phyloP scores from a whole-genome alignment of 805 yeast genomes.

The Saccharomyces cerevisiae region DNA sequence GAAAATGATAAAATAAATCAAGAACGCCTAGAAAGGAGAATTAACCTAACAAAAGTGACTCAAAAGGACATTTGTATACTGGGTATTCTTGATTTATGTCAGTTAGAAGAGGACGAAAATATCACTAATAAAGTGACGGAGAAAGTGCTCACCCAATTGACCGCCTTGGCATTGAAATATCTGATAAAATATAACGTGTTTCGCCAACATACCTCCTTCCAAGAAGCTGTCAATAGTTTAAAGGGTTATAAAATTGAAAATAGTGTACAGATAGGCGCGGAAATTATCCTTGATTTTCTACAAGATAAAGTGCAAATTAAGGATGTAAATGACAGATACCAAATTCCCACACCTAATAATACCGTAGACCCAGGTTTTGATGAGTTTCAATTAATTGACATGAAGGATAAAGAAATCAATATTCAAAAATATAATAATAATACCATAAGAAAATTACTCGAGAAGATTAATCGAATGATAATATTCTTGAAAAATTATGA shows the following conservation, averaged over 20 bases:
- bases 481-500: slow-evolving; percentile 11
- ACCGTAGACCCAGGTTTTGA: not conserved
- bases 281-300: not conserved
- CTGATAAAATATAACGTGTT: not conserved
- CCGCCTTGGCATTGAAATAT: not conserved
- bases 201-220: not conserved
- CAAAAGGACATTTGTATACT: not conserved
- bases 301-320: not conserved
- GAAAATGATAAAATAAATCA: not conserved
- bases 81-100: not conserved
- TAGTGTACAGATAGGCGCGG: not conserved
- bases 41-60: not conserved
- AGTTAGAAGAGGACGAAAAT: not conserved
- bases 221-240: not conserved
- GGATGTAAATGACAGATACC: not conserved
- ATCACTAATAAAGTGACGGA: not conserved
- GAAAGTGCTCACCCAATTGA: not conserved
- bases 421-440: not conserved
- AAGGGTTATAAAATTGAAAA: not conserved
- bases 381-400: not conserved
- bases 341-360: not conserved
- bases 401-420: slow-evolving; percentile 3
- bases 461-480: slow-evolving; percentile 14
- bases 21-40: not conserved
- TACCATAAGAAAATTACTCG: slow-evolving; percentile 7